Base-by-base conservation (phyloP, 2,329 filamentous ascomycete genomes). In the Sarocladium oryzae region DNA sequence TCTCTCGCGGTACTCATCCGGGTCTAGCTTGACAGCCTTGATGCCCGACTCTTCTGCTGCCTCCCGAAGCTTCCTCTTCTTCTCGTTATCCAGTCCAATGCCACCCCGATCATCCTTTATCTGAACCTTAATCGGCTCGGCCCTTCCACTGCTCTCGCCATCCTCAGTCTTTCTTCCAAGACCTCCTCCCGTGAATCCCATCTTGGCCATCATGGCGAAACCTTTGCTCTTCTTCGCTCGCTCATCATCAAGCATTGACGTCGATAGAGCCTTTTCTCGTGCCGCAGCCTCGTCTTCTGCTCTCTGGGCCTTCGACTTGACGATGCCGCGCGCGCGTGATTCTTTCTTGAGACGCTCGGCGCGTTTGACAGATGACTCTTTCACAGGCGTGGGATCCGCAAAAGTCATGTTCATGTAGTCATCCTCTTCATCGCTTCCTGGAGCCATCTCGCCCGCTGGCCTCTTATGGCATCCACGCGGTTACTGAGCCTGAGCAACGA, bases 341-440 rank as follows among this genome's bases (percentile, higher is more conserved):
- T 89, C 79, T 60, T 75, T 77, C 58, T 75, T 73, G 24, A 77
- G 69, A 7, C 76, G 74, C 56, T 72, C 67, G 6, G 74, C 71
- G n/a, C 78, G 73, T 60, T 81, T 77, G 13, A 81, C 63, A 1
- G 77, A 81, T 1, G 75, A 76, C 59, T 80, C 76, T 57, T 61
- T 65, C 70, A 71, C 67, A 70, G 80, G 64, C 66, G 75, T 61
- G 69, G 78, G 63, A 24, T 95, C 88, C 16, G 81, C 77, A 64
- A 99, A 91, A 13, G 84, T 77, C 92, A 99, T 97, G 60, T 85
- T 89, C 87, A 99, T 95, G 75, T 99, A 97, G 69, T 99, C 93
- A 56, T 96, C 90, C 56, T 90, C 88, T 18, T 90, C 88, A 6
- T 89, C 54, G 26, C 87, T 2, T 76, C 75, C 58, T 8, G 57